Percentiles rank a stretch among this genome's conserved stretches.
Evolutionary conservation across 441 rosid genomes (phyloP).

Genomic region (Viola pubescens): DNA sequence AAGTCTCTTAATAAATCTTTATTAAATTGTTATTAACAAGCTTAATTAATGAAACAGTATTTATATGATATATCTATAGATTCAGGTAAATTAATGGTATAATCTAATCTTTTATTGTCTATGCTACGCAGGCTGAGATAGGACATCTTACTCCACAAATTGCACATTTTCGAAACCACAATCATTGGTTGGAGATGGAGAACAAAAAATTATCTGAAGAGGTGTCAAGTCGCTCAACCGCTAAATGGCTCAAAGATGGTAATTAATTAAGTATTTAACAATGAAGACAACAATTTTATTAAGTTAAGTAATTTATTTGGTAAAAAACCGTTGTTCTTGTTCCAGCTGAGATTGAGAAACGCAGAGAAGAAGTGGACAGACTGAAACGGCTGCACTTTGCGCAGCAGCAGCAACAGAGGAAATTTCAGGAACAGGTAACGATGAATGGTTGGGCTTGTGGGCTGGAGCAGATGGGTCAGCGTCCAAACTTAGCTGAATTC

Average conservation of each 20-base stretch:
- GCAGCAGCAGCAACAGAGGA: constrained; percentile 8
- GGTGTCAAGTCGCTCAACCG: constrained; percentile 10
- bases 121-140: constrained; percentile 13
- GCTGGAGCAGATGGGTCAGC: constrained; percentile 1
- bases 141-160: constrained; percentile 24
- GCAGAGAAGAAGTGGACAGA: constrained; percentile 19
- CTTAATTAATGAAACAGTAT: not conserved
- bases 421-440: not conserved
- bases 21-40: not conserved
- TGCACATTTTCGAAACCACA: constrained; percentile 3
- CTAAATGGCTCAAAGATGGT: constrained; percentile 20
- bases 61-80: no score
- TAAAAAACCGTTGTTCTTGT: not conserved
- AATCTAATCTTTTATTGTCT: not conserved
- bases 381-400: constrained; percentile 19
- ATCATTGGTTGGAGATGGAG: constrained; percentile 20
- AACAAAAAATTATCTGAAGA: constrained; percentile 7
- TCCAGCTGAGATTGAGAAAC: constrained; percentile 25
- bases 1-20: not conserved
- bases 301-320: no score
- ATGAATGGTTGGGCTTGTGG: constrained; percentile 11
- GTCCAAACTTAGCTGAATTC: not conserved
- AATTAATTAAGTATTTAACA: not conserved
- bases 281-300: not conserved
- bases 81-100: not conserved